Conservation (phyloP, 2,329 filamentous ascomycete species). For the Nigrospora osmanthi region DNA sequence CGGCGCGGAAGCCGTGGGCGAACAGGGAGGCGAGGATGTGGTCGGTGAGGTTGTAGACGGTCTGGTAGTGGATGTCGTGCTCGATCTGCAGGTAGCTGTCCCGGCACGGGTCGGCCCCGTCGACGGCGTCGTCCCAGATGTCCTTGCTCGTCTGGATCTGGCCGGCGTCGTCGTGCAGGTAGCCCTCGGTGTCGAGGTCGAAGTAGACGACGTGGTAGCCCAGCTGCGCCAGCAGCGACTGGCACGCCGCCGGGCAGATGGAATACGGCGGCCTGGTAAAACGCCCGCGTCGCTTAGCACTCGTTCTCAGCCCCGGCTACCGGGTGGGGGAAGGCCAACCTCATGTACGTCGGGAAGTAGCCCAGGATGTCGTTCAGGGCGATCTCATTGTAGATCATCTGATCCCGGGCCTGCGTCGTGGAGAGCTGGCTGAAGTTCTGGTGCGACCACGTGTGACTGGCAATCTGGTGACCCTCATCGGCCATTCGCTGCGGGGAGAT, state of each 20-base stretch:
- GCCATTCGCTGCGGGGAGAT: slow-evolving; percentile 18
- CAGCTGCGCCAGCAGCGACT: slow-evolving; percentile 15
- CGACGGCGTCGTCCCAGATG: slow-evolving; percentile 26
- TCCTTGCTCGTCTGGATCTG: slow-evolving; percentile 26
- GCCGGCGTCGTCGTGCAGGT: slow-evolving; percentile 18
- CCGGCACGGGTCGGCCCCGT: slow-evolving; percentile 17
- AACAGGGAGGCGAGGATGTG: slow-evolving; percentile 34
- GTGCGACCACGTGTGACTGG: slow-evolving; percentile 25
- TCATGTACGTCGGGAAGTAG: slow-evolving; percentile 24
- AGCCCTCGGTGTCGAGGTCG: slow-evolving; percentile 23
- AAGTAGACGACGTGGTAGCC: slow-evolving; percentile 23
- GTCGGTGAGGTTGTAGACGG: slow-evolving; percentile 37
- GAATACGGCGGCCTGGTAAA: slow-evolving; percentile 20
- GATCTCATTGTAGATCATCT: slow-evolving; percentile 25
- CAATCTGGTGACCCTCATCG: slow-evolving; percentile 23
- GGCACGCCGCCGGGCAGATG: slow-evolving; percentile 18
- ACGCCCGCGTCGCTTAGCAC: background rate
- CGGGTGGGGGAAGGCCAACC: slow-evolving; percentile 8
- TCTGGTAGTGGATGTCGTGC: slow-evolving; percentile 39
- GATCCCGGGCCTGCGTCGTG: slow-evolving; percentile 18
- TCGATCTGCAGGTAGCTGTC: slow-evolving; percentile 26
- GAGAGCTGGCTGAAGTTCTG: slow-evolving; percentile 22
- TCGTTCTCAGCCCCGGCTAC: background rate
- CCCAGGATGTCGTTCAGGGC: slow-evolving; percentile 24
- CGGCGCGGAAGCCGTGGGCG: slow-evolving; percentile 32